These are phyloP conservation scores for Boechera divaricarpa DNA, from an alignment of 345 rosid species.

Conservation along the genomic window DNA sequence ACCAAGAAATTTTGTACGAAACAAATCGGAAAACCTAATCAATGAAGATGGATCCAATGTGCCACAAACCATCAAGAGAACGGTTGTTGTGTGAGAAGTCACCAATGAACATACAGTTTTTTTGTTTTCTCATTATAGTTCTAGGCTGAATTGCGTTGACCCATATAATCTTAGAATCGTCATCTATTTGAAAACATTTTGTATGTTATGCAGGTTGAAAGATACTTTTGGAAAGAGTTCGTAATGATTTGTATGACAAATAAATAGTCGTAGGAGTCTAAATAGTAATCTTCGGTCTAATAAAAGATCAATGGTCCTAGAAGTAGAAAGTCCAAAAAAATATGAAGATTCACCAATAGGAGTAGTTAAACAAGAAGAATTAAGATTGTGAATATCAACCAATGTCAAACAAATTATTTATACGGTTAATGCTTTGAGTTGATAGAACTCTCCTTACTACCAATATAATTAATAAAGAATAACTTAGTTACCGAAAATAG, in stretches of 20 bases:
- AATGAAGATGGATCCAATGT: not conserved
- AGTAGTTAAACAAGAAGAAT: slow-evolving; percentile 1
- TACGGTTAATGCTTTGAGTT: not conserved
- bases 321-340: not conserved
- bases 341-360: slow-evolving; percentile 3
- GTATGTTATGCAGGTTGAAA: not conserved
- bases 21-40: not conserved
- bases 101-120: not conserved
- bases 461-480: not conserved
- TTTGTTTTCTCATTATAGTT: not conserved
- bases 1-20: not conserved
- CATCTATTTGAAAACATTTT: not conserved
- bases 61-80: slow-evolving; percentile 16
- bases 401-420: not conserved
- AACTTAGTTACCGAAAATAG: not conserved
- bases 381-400: not conserved
- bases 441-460: not conserved
- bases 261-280: not conserved
- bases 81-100: slow-evolving; percentile 4
- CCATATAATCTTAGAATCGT: not conserved
- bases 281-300: not conserved
- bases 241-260: not conserved
- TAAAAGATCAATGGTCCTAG: not conserved
- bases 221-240: not conserved
- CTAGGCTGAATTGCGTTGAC: not conserved